These are phyloP conservation scores for Simmondsia chinensis DNA, from an alignment of 148 eudicot species.

Conservation along the genomic window DNA sequence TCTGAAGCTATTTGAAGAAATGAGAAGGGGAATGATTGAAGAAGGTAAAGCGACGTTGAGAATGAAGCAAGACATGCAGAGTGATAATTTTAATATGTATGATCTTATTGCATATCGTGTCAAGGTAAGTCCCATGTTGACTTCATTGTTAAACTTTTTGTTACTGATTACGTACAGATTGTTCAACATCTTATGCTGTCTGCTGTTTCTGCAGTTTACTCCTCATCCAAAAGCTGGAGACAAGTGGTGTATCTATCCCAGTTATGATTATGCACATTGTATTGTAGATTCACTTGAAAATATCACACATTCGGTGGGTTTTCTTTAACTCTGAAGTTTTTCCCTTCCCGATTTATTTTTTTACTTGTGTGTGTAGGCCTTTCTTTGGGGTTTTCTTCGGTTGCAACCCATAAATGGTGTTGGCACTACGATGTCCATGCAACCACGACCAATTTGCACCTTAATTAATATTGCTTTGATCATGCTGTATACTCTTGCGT, in stretches of 20 bases:
- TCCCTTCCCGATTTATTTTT: too few species aligned
- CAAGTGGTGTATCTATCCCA: slow-evolving; percentile 94
- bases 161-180: too few species aligned
- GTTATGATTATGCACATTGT: slow-evolving; percentile 91
- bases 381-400: too few species aligned
- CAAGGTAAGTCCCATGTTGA: slow-evolving; percentile 62
- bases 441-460: too few species aligned
- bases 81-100: slow-evolving; percentile 86
- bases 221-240: slow-evolving; percentile 99
- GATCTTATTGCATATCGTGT: slow-evolving; percentile 98
- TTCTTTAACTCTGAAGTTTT: too few species aligned
- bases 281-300: slow-evolving; percentile 93
- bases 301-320: slow-evolving; percentile 81
- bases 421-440: too few species aligned
- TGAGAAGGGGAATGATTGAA: slow-evolving; percentile 83
- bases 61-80: slow-evolving; percentile 98
- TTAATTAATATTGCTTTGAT: too few species aligned
- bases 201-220: slow-evolving; percentile 49
- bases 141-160: too few species aligned
- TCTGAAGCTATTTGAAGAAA: slow-evolving; percentile 66
- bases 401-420: too few species aligned
- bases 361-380: too few species aligned
- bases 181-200: background rate
- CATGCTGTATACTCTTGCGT: too few species aligned
- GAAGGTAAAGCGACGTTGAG: slow-evolving; percentile 98